Base-by-base conservation (phyloP, 2,329 filamentous ascomycete genomes). In the Pezicula radicicola region DNA sequence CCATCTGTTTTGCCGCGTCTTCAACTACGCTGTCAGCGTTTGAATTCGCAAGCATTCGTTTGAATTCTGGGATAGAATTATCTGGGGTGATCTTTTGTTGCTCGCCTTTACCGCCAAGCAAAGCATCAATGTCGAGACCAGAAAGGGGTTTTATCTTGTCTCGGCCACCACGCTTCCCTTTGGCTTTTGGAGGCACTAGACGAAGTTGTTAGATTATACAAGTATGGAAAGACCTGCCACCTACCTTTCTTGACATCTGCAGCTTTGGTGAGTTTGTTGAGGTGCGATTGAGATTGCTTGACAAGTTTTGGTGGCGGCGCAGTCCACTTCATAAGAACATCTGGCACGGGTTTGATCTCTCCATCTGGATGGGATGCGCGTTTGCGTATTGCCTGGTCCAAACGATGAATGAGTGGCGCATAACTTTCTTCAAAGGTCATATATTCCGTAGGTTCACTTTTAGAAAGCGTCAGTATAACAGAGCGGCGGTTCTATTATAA, bases 51-150 rank as follows among this genome's bases (percentile, higher is more conserved):
- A 97, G 75, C 3, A 86, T 79, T 67, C 91, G 90, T 66, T 92
- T 95, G 80, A 96, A 97, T 54, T 93, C 89, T 0, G 94, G 91
- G 5, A 97, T 84, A 1, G 92, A 84, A 57, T 97, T 97, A 9
- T 87, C 79, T 0, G 80, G 67, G 8, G 82, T 79, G 51, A 88
- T 84, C 50, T 71, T 73, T 55, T 70, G 70, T 27, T 72, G 72
- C 44, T 77, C 81, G 51, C 80, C 75, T 13, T 13, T 33, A 52
- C 76, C 72, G 43, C 80, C 79, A n/a, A 97, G 83, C 2, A 97
- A 81, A 4, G 84, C 84, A 54, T 92, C 88, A 37, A 97, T 80
- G 62, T 97, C 89, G 39, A 99, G 84, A 18, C 92, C 92, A 0
- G 93, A 97, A 8, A 96, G 81, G 0, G 94, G 94, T 62, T 93